These are phyloP conservation scores for Euryodendron excelsum DNA, from an alignment of 148 eudicot species.

Conservation along the genomic window DNA sequence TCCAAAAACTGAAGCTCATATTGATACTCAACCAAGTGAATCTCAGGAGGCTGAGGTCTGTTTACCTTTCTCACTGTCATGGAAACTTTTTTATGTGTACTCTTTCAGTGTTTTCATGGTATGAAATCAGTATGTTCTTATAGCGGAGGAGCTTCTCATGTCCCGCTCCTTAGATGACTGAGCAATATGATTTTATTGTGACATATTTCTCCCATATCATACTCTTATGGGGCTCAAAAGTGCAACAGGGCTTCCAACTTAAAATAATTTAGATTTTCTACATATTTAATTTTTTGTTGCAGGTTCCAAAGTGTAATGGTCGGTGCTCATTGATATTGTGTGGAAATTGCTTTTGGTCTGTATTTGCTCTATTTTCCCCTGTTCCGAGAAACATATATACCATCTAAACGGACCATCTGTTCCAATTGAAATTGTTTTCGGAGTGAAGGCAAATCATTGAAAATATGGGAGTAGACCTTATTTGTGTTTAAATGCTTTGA, in stretches of 20 bases:
- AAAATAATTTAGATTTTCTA: too few relatives aligned
- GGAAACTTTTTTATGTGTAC: not conserved
- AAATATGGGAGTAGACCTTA: too few relatives aligned
- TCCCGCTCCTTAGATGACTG: not conserved
- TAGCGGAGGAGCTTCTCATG: slow-evolving; percentile 4
- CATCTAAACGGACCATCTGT: too few relatives aligned
- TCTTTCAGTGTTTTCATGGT: not conserved
- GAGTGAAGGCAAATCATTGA: too few relatives aligned
- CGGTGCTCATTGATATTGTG: too few relatives aligned
- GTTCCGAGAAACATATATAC: too few relatives aligned
- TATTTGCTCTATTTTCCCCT: too few relatives aligned
- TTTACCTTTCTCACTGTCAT: slow-evolving; percentile 12
- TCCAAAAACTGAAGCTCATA: slow-evolving; percentile 43
- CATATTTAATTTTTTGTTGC: too few relatives aligned
- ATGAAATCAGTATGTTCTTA: slow-evolving; percentile 6
- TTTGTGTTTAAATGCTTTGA: too few relatives aligned
- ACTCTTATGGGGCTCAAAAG: not conserved
- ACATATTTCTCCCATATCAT: not conserved
- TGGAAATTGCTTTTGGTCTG: too few relatives aligned
- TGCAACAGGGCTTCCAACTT: not conserved
- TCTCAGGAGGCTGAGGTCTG: slow-evolving; percentile 61
- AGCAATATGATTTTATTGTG: not conserved
- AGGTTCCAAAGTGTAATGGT: too few relatives aligned
- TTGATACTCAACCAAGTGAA: slow-evolving; percentile 32
- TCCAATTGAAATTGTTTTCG: too few relatives aligned